These are phyloP conservation scores for Chlorella sp. DNA, from an alignment of 139 green algal genomes.

Conservation along the genomic window DNA sequence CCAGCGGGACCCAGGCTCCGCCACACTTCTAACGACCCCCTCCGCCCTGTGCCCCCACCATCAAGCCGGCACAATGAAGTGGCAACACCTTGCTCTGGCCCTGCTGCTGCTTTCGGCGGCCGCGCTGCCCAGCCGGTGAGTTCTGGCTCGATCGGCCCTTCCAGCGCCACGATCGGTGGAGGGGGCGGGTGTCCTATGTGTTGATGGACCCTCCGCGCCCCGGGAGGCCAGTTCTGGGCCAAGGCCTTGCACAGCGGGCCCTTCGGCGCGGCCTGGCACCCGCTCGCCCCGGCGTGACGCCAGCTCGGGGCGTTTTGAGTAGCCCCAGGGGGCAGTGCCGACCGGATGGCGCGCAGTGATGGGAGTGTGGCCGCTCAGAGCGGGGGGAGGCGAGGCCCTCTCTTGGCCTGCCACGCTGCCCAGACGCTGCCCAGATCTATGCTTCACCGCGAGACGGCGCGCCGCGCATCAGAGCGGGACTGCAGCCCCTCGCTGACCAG, in stretches of 20 bases:
- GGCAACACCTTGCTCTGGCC: constrained; percentile 2
- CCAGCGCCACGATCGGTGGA: neutral
- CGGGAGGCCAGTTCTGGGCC: neutral
- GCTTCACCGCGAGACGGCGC: neutral
- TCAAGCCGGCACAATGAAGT: constrained; percentile 15
- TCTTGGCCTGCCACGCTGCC: neutral
- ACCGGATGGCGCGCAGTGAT: neutral
- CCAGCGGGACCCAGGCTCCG: too few relatives aligned
- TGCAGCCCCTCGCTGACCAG: neutral
- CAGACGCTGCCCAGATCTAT: neutral
- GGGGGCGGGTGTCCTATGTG: neutral
- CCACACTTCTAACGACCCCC: too few relatives aligned
- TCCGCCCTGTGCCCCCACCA: too few relatives aligned
- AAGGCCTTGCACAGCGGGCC: neutral
- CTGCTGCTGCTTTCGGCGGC: constrained; percentile 15
- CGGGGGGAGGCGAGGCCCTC: neutral
- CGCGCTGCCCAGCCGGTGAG: neutral
- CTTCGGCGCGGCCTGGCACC: neutral
- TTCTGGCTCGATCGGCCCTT: neutral
- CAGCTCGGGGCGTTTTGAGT: neutral
- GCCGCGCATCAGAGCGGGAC: neutral
- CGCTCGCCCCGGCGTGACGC: neutral
- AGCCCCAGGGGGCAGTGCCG: neutral
- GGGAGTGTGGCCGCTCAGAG: neutral
- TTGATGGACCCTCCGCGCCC: too few relatives aligned